Base-by-base conservation (phyloP, 768 basidiomycete species). In the Rhizopogon rudus region DNA sequence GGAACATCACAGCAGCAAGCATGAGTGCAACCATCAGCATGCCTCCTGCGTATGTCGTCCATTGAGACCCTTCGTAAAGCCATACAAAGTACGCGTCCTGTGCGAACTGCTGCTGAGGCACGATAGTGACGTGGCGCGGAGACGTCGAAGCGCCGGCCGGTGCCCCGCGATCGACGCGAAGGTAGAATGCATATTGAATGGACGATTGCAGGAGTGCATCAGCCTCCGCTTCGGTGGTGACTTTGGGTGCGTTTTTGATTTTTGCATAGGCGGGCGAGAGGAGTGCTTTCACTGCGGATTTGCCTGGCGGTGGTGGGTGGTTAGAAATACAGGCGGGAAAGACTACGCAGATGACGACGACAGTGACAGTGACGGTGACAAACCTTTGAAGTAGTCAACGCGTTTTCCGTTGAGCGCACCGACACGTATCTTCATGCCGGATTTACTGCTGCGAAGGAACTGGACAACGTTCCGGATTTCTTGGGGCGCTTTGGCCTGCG, bases 1-100 rank as follows among this genome's bases (percentile, higher is more conserved):
- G 97, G 83, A 97, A 99, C 94, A 99, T 97, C 66, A 98, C 95
- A 2, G 91, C 95, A 5, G 89, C 94, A 42, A 99, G 86, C 78
- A 98, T 93, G 67, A 98, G 77, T 41, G 79, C 82, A 56, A 98
- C 94, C 91, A 99, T 94, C 29, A 84, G 84, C 12, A 89, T 76
- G 16, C 91, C 96, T 41, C 93, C 92, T 9, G 93, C 83, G 66
- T 96, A 92, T 6, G 91, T 95, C 62, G 88, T 91, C 83, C 93
- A 87, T 65, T 96, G 94, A 13, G 91, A 91, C 42, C 93, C 91
- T 57, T 94, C 92, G 70, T 94, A 92, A 72, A 98, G 93, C 96
- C 96, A 99, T 29, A 89, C 94, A 70, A 91, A 98, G 73, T 95
- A 93, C 49, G 87, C 86, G 20, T 89, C 83, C 6, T 81, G 74